A percentile compares a stretch with the other conserved stretches of the same genome.
Evolutionary conservation across 1,284 basidiomycete genomes (phyloP).

Genomic region (Sporisorium exsertum): DNA sequence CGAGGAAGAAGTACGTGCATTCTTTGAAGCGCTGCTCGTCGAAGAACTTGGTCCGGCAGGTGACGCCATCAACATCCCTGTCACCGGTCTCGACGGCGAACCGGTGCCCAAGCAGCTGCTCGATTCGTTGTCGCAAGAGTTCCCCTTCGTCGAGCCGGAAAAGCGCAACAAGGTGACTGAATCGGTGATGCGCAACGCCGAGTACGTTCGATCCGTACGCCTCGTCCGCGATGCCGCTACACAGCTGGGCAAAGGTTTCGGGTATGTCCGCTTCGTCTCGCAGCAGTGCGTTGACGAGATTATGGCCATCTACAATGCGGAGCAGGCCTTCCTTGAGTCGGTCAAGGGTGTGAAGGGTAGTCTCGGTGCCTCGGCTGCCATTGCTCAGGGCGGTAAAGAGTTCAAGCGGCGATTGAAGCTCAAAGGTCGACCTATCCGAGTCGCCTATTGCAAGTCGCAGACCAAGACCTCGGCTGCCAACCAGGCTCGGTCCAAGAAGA

Average conservation of each 20-base stretch:
- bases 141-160: constrained; percentile 33
- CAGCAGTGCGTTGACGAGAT: constrained; percentile 70
- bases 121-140: constrained; percentile 27
- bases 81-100: constrained; percentile 45
- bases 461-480: constrained; percentile 35
- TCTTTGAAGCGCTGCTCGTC: constrained; percentile 83
- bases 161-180: constrained; percentile 22
- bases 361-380: constrained; percentile 42
- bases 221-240: constrained; percentile 91
- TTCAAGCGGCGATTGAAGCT: constrained; percentile 66
- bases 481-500: constrained; percentile 1
- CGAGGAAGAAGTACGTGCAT: constrained; percentile 87
- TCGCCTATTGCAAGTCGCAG: constrained; percentile 62
- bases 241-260: constrained; percentile 97
- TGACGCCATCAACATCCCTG: constrained; percentile 24
- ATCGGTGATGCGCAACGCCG: constrained; percentile 45
- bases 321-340: constrained; percentile 59
- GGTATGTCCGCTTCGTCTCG: constrained; percentile 88
- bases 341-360: constrained; percentile 38
- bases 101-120: constrained; percentile 20
- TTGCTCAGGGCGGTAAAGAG: constrained; percentile 52
- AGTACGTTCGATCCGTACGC: constrained; percentile 86
- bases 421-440: constrained; percentile 57
- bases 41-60: constrained; percentile 77
- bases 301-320: constrained; percentile 62